Evolutionary conservation across 345 rosid genomes (phyloP).

Genomic region (Microcos paniculata): DNA sequence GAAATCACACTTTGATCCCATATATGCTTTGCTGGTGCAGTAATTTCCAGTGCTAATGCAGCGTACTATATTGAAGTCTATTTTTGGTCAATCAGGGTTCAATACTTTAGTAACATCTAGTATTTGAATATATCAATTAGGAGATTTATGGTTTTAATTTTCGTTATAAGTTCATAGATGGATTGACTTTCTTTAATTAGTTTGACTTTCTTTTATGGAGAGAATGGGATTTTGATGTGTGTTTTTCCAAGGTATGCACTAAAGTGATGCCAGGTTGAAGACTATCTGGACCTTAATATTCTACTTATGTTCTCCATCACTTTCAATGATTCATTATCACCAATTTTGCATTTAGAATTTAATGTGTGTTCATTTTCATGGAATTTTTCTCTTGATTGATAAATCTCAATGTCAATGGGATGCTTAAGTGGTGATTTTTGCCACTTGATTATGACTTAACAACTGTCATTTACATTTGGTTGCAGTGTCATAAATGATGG

Average conservation of each 20-base stretch:
- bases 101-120: neutral
- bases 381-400: neutral
- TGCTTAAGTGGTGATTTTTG: constrained; percentile 4
- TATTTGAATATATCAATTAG: neutral
- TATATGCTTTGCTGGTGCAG: neutral
- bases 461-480: constrained; percentile 9
- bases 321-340: neutral
- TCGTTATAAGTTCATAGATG: constrained; percentile 1
- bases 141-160: neutral
- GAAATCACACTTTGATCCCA: neutral
- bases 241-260: neutral
- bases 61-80: neutral
- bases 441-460: constrained; percentile 6
- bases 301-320: neutral
- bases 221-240: neutral
- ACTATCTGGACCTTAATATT: constrained; percentile 1
- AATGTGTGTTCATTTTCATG: neutral
- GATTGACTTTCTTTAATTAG: neutral
- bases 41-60: neutral
- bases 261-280: neutral
- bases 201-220: neutral
- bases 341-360: neutral
- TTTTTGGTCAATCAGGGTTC: neutral
- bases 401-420: neutral
- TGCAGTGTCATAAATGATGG: constrained; percentile 82